A percentile compares a stretch with the other conserved stretches of the same genome.
Evolutionary conservation across 2,329 filamentous ascomycete species (phyloP).

Genomic region (Daldinia eschscholtzii): DNA sequence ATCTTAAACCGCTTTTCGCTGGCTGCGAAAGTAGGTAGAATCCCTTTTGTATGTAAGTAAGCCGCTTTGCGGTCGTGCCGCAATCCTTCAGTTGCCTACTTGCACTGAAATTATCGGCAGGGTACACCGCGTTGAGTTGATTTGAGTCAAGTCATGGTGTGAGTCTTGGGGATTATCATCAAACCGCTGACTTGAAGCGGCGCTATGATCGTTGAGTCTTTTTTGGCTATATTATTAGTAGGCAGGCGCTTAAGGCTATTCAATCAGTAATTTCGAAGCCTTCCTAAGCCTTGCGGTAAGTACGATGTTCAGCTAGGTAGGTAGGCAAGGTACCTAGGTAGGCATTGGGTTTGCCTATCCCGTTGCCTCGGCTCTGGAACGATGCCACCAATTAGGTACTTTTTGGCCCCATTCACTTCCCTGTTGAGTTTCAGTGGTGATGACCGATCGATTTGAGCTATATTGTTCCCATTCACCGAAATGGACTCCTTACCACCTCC

Average conservation of each 20-base stretch:
- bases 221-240: background rate
- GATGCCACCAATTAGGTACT: background rate
- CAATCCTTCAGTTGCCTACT: constrained; percentile 10
- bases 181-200: background rate
- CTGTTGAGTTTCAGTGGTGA: background rate
- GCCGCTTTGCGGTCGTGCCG: background rate
- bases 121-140: background rate
- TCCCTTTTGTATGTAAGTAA: constrained; percentile 3
- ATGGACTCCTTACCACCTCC: background rate
- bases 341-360: background rate
- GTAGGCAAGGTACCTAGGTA: background rate
- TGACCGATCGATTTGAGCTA: background rate
- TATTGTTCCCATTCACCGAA: background rate
- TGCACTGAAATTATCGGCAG: background rate
- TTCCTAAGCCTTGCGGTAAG: background rate
- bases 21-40: background rate
- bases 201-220: background rate
- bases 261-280: background rate
- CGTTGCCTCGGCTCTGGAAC: background rate
- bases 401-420: too few species aligned
- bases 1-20: background rate
- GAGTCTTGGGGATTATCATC: background rate
- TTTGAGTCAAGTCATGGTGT: background rate
- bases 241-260: background rate
- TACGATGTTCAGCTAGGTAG: background rate